phyloP scores from a whole-genome alignment of 2,329 filamentous ascomycete genomes.

The Beauveria varroae region DNA sequence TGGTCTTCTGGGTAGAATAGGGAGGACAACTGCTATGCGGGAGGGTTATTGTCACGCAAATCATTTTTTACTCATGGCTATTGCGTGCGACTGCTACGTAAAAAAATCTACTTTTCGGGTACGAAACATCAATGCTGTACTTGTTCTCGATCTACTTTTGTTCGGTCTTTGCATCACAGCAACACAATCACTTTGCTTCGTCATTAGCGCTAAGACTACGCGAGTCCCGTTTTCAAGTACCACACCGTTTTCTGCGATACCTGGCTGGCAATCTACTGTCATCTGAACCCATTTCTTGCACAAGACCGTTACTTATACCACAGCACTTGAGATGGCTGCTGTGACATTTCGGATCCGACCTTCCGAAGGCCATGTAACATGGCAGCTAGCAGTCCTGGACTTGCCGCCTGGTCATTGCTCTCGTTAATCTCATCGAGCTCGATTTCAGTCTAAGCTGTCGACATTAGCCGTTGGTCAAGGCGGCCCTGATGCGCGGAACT shows the following conservation, averaged over 20 bases:
- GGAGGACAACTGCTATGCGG: neutral
- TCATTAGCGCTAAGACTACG: too few species aligned
- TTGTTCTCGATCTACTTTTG: neutral
- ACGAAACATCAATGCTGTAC: neutral
- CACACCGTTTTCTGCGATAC: too few species aligned
- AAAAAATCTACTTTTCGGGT: neutral
- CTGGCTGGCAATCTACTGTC: too few species aligned
- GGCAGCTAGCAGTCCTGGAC: too few species aligned
- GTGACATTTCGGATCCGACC: too few species aligned
- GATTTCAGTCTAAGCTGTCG: neutral
- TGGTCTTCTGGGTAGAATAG: neutral
- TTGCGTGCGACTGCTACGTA: neutral
- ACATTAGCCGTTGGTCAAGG: neutral
- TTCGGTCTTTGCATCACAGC: too few species aligned
- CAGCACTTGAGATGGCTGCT: too few species aligned
- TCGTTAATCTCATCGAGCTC: neutral
- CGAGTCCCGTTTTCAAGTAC: too few species aligned
- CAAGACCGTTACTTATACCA: too few species aligned
- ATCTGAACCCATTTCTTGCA: too few species aligned
- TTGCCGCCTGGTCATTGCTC: neutral
- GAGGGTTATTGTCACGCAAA: neutral
- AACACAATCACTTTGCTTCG: too few species aligned
- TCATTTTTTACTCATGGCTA: neutral
- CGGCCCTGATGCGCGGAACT: neutral
- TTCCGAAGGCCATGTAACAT: too few species aligned